These are phyloP conservation scores for Globisporangium okanoganense DNA, from an alignment of 352 stramenopile genomes.

Conservation along the genomic window DNA sequence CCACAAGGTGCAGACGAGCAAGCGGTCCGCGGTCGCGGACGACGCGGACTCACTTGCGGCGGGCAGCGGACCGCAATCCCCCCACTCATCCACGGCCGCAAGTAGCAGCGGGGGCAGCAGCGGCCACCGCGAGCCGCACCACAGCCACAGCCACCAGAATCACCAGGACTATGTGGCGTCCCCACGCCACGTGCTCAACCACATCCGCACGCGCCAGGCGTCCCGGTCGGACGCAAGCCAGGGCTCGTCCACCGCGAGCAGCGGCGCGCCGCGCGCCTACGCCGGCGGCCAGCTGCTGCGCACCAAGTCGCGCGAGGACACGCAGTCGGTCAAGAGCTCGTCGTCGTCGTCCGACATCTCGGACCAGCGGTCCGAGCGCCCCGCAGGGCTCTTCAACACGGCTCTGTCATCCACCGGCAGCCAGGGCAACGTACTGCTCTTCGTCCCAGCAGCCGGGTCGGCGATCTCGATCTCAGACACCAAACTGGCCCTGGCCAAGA, in stretches of 20 bases:
- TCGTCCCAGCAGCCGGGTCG: constrained; percentile 63
- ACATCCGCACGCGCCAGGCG: constrained; percentile 22
- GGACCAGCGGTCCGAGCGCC: constrained; percentile 18
- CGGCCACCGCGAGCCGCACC: neutral
- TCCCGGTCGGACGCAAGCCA: constrained; percentile 25
- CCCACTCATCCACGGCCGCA: constrained; percentile 1
- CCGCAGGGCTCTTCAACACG: constrained; percentile 26
- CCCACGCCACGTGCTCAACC: constrained; percentile 20
- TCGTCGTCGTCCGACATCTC: constrained; percentile 23
- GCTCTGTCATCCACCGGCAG: constrained; percentile 24
- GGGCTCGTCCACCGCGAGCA: constrained; percentile 5
- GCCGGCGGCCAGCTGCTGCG: constrained; percentile 20
- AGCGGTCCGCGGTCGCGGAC: constrained; percentile 20
- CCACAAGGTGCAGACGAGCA: constrained; percentile 51
- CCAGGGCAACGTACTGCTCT: constrained; percentile 61
- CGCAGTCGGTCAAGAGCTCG: constrained; percentile 15
- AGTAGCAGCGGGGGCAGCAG: constrained; percentile 6
- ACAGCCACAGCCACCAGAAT: neutral
- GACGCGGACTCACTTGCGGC: constrained; percentile 10
- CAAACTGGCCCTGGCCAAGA: constrained; percentile 53
- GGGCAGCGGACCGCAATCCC: neutral
- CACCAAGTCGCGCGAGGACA: constrained; percentile 20
- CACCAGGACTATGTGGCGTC: constrained; percentile 8
- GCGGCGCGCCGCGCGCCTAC: constrained; percentile 26
- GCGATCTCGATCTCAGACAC: constrained; percentile 59